phyloP scores from a whole-genome alignment of 139 green algal species.

The Closterium sp. region DNA sequence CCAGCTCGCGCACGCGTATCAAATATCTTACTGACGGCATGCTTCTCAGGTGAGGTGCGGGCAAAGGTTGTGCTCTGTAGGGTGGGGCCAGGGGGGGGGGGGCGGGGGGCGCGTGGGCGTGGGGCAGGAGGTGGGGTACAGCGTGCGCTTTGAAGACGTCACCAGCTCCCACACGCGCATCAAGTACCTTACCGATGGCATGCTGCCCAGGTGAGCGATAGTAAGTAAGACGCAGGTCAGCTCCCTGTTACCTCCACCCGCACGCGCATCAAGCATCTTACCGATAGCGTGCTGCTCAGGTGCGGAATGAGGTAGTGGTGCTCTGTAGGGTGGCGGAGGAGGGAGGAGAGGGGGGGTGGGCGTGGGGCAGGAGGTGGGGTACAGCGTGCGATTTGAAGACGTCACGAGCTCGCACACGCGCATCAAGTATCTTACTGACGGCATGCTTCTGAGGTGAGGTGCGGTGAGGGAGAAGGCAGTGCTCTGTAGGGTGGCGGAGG shows the following conservation, averaged over 20 bases:
- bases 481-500: no score
- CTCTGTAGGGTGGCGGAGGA: no score
- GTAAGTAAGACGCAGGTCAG: no score
- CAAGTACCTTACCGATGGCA: slow-evolving; percentile 99
- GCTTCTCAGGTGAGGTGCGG: slow-evolving; percentile 72
- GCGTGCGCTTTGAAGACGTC: slow-evolving; percentile 97
- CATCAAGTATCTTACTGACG: slow-evolving; percentile 98
- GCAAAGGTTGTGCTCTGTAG: no score
- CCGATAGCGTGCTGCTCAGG: no score
- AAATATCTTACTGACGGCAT: slow-evolving; percentile 99
- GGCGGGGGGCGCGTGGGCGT: slow-evolving; percentile 88
- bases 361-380: slow-evolving; percentile 89
- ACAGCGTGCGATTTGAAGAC: slow-evolving; percentile 98
- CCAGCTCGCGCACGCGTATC: slow-evolving; percentile 77
- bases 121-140: slow-evolving; percentile 91
- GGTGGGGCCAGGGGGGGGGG: slow-evolving; percentile 12
- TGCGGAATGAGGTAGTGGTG: no score
- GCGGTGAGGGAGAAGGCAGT: no score
- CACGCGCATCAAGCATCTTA: no score
- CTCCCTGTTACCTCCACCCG: no score
- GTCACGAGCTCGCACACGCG: slow-evolving; percentile 81
- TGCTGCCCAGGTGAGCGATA: slow-evolving; percentile 81
- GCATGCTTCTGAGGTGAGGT: slow-evolving; percentile 80
- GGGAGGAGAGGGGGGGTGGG: slow-evolving; percentile 85
- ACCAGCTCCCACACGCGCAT: slow-evolving; percentile 81